Conservation (phyloP, 768 basidiomycete genomes). For the Suillus americanus region DNA sequence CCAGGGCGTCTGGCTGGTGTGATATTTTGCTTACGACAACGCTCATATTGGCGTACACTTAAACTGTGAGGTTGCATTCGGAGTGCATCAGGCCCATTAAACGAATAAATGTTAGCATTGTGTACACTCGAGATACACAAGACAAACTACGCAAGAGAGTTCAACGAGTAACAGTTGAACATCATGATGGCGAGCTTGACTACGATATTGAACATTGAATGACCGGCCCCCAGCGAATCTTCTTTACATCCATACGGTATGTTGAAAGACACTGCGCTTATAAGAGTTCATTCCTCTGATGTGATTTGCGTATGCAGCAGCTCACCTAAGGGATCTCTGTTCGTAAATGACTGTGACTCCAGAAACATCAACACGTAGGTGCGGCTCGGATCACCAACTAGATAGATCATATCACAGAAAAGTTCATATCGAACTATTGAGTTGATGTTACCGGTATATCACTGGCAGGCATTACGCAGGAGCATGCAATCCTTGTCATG, state of each 20-base stretch:
- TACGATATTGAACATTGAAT: conserved; percentile 27
- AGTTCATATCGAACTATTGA: neutral
- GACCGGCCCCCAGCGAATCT: conserved; percentile 31
- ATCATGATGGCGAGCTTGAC: conserved; percentile 17
- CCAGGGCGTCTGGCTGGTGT: too few species aligned
- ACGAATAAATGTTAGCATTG: neutral
- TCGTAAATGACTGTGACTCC: neutral
- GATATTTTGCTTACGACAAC: neutral
- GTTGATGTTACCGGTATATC: neutral
- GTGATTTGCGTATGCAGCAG: neutral
- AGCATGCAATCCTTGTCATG: neutral
- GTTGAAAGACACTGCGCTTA: conserved; percentile 47
- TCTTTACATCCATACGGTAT: conserved; percentile 45
- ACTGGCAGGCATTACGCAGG: neutral
- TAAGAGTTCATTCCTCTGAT: conserved; percentile 10
- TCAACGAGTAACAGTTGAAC: conserved; percentile 16
- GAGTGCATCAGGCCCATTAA: neutral
- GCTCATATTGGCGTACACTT: neutral
- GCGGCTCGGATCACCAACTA: neutral
- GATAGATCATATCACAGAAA: neutral
- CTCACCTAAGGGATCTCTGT: neutral
- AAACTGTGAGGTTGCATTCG: neutral
- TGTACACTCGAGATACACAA: conserved; percentile 34
- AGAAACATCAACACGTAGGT: neutral
- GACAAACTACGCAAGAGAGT: conserved; percentile 38